Conservation (phyloP, 1,139 yeast species). For the Casaregolazyma lundiana region DNA sequence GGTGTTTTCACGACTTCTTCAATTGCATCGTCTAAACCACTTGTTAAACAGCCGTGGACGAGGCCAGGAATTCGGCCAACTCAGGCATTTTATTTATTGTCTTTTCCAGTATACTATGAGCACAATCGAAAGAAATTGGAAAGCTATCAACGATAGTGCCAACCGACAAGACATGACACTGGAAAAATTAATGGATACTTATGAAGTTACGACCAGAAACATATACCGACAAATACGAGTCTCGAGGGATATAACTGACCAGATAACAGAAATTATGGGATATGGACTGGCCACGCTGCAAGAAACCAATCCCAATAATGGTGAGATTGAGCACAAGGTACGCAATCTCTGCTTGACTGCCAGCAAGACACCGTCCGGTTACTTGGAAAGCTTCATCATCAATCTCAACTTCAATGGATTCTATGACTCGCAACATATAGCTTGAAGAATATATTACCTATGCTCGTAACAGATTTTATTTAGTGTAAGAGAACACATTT, state of each 20-base stretch:
- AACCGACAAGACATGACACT: conserved; percentile 2
- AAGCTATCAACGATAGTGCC: conserved; percentile 4
- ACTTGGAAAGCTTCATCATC: conserved; percentile 4
- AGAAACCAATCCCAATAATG: neutral
- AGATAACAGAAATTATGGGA: conserved; percentile 4
- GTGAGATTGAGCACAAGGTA: neutral
- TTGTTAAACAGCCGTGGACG: conserved; percentile 13
- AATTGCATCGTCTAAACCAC: conserved; percentile 15
- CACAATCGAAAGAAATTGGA: conserved; percentile 11
- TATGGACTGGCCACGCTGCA: conserved; percentile 1
- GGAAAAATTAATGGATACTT: conserved; percentile 6
- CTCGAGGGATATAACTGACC: neutral
- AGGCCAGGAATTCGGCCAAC: conserved; percentile 4
- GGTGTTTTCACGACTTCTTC: conserved; percentile 18
- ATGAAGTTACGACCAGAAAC: conserved; percentile 1
- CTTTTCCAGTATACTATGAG: conserved; percentile 6
- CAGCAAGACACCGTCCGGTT: neutral
- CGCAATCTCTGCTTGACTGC: neutral
- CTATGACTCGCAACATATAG: conserved; percentile 4
- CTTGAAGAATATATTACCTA: conserved; percentile 3
- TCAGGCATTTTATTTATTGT: conserved; percentile 17
- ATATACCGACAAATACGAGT: conserved; percentile 7
- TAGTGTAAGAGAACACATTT: conserved; percentile 98
- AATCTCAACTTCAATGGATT: conserved; percentile 9
- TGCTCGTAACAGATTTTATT: conserved; percentile 10